Evolutionary conservation across 768 basidiomycete species (phyloP).

Genomic region (Cubamyces lactineus): DNA sequence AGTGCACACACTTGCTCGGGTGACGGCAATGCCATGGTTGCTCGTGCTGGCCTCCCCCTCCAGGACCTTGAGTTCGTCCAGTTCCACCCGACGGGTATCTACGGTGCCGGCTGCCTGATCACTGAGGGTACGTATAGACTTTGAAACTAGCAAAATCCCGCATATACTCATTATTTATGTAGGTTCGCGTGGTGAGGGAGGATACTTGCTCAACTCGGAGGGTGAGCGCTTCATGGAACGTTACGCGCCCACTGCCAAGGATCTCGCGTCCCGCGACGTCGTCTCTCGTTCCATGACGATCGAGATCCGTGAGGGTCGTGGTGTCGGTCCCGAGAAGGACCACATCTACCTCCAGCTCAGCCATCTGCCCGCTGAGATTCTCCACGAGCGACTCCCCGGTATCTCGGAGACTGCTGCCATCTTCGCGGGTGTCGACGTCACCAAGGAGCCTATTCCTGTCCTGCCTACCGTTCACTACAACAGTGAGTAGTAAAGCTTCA

Average conservation of each 20-base stretch:
- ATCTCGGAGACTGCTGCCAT: slow-evolving; percentile 99
- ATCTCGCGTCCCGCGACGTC: slow-evolving; percentile 98
- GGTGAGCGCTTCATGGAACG: slow-evolving; percentile 99
- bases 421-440: slow-evolving; percentile 98
- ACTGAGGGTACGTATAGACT: slow-evolving; percentile 74
- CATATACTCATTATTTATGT: slow-evolving; percentile 12
- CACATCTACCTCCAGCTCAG: slow-evolving; percentile 97
- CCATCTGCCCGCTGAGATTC: slow-evolving; percentile 93
- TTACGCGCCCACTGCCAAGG: slow-evolving; percentile 99
- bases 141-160: neutral
- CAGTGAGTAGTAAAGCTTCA: slow-evolving; percentile 58
- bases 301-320: slow-evolving; percentile 98
- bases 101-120: slow-evolving; percentile 98
- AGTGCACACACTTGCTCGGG: slow-evolving; percentile 99
- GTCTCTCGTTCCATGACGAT: slow-evolving; percentile 99
- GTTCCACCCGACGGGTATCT: slow-evolving; percentile 99
- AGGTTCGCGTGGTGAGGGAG: slow-evolving; percentile 99
- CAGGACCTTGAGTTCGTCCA: slow-evolving; percentile 99
- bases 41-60: slow-evolving; percentile 91
- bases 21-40: slow-evolving; percentile 99
- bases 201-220: slow-evolving; percentile 96
- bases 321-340: slow-evolving; percentile 98
- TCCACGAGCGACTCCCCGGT: slow-evolving; percentile 96
- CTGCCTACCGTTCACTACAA: slow-evolving; percentile 99
- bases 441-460: slow-evolving; percentile 99